Evolutionary conservation across 2,329 filamentous ascomycete genomes (phyloP), one percentile per base, ranked within the genome.

Genomic region (Sarocladiaceae sp.): DNA sequence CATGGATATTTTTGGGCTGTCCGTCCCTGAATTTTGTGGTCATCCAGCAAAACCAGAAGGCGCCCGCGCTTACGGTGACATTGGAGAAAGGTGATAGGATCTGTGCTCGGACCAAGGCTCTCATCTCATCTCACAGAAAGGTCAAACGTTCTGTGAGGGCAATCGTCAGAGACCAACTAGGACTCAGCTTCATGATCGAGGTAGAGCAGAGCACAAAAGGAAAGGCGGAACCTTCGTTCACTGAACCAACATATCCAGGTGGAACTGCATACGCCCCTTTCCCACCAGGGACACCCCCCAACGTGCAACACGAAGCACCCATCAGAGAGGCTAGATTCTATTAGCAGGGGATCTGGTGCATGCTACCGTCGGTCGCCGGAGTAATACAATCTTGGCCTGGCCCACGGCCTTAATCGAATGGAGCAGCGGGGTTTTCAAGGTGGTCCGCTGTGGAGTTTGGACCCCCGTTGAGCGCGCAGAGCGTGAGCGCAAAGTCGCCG

Each of bases 291-390:
- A n/a, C 37, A 41, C 37, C 23, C 37, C 37, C 37, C 37, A 41
- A 18, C 23, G n/a, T 41, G 37, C 23, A 41, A 41, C 37, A 41
- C 37, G 37, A 41, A 29, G 37, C 37, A 41, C 19, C 37, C 37
- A 41, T 24, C 37, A 41, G n/a, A 23, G 15, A n/a, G 23, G 26
- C 7, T 24, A 23, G 13, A 7, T 24, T 9, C 26, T 11, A 27
- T 9, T 27, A 29, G 23, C 23, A 41, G 20, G 37, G 24, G 37
- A 41, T 10, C 21, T 10, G 13, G 29, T 27, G 37, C 37, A 23
- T 10, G 12, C 23, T 15, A 23, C 23, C 29, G 37, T 41, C 37
- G 37, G 37, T 41, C 37, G 15, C 37, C 37, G 37, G 37, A 41
- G 15, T 41, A 41, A 41, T 41, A 27, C 24, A 9, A 19, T 35